Evolutionary conservation across 768 basidiomycete species (phyloP).

Genomic region (Rubroboletus pulcherrimus): DNA sequence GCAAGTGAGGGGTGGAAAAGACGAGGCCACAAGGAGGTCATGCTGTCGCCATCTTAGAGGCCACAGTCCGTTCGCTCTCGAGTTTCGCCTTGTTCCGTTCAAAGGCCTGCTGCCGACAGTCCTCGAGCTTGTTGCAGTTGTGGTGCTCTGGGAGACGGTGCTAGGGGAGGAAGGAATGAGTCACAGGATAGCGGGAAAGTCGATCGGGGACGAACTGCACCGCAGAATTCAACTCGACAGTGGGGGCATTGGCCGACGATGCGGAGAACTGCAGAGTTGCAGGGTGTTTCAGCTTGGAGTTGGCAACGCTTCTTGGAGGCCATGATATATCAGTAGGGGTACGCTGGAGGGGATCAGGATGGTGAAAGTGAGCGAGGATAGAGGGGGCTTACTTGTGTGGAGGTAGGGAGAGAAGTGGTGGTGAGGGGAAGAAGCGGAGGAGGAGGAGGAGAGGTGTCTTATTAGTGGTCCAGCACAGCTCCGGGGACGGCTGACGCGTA

Average conservation of each 20-base stretch:
- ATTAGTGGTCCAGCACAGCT: slow-evolving; percentile 28
- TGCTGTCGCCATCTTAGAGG: slow-evolving; percentile 81
- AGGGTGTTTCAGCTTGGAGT: slow-evolving; percentile 48
- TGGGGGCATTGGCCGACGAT: slow-evolving; percentile 84
- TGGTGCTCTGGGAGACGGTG: slow-evolving; percentile 91
- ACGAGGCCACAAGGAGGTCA: slow-evolving; percentile 31
- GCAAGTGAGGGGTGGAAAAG: slow-evolving; percentile 4
- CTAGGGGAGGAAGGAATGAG: slow-evolving; percentile 36
- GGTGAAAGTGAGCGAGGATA: not conserved
- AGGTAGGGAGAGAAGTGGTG: not conserved
- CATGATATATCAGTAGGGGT: slow-evolving; percentile 42
- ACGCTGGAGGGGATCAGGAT: not conserved
- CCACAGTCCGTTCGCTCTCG: slow-evolving; percentile 84
- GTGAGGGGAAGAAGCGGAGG: not conserved
- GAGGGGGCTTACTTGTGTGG: not conserved
- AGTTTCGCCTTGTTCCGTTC: slow-evolving; percentile 84
- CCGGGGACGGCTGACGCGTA: slow-evolving; percentile 31
- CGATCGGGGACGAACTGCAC: slow-evolving; percentile 48
- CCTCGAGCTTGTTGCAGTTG: slow-evolving; percentile 75
- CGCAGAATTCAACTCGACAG: slow-evolving; percentile 76
- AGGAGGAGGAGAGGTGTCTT: slow-evolving; percentile 10
- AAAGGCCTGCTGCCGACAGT: slow-evolving; percentile 85
- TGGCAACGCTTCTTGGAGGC: slow-evolving; percentile 87
- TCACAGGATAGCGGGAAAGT: not conserved
- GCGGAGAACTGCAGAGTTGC: slow-evolving; percentile 76